Evolutionary conservation across 192 early-diverging fungal genomes (phyloP).

Genomic region (Coemansia asiatica): DNA sequence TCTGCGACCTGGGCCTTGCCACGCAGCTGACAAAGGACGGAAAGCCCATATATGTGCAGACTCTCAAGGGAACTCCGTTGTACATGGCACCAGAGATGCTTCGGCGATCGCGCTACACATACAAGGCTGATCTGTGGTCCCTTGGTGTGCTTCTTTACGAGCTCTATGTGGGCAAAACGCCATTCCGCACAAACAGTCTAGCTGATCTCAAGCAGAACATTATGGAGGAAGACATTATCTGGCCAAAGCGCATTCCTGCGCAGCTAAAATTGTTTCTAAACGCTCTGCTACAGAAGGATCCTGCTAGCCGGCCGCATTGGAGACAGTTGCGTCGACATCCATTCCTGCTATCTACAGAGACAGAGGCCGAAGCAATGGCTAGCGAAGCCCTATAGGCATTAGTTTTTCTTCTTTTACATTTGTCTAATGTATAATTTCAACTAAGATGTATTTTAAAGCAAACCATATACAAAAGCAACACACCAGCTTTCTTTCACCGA

Average conservation of each 20-base stretch:
- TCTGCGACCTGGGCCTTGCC: conserved; percentile 57
- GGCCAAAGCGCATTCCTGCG: conserved; percentile 53
- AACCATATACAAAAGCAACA: too few species aligned
- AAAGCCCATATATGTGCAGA: conserved; percentile 38
- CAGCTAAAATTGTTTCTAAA: conserved; percentile 44
- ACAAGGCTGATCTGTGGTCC: conserved; percentile 56
- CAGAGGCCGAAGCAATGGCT: conserved; percentile 33
- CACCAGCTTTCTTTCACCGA: background rate
- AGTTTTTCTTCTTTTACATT: background rate
- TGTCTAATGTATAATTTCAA: background rate
- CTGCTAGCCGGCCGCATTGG: conserved; percentile 32
- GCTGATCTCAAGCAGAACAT: conserved; percentile 51
- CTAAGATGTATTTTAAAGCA: too few species aligned
- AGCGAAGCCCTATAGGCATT: background rate
- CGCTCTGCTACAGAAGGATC: conserved; percentile 39
- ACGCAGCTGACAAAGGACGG: conserved; percentile 51
- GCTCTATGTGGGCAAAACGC: conserved; percentile 54
- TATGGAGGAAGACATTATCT: conserved; percentile 53
- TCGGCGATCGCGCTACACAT: conserved; percentile 48
- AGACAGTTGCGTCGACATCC: conserved; percentile 28
- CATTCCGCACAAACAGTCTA: conserved; percentile 47
- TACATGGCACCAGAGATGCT: conserved; percentile 55
- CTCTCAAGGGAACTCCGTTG: conserved; percentile 50
- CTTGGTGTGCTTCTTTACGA: conserved; percentile 56
- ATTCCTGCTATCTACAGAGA: conserved; percentile 32